Evolutionary conservation across 352 stramenopile genomes (phyloP).

Genomic region (Pythium dissotocum): DNA sequence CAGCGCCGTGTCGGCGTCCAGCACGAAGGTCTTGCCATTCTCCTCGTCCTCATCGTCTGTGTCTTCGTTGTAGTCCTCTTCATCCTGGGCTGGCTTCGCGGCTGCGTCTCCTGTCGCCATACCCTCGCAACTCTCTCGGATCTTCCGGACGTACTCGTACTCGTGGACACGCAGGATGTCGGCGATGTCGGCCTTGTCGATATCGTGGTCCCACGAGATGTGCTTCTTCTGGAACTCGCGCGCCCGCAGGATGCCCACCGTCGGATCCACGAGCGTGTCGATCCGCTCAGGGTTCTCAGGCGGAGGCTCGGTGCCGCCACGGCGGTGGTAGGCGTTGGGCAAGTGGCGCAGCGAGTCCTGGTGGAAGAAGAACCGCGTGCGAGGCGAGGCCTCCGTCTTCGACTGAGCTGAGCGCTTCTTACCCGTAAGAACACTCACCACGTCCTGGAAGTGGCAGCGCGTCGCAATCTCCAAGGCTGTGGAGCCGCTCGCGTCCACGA

Average conservation of each 20-base stretch:
- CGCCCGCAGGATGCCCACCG: conserved; percentile 70
- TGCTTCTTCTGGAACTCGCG: conserved; percentile 62
- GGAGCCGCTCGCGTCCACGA: conserved; percentile 46
- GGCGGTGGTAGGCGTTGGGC: conserved; percentile 62
- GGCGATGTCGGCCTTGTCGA: conserved; percentile 71
- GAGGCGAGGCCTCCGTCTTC: conserved; percentile 3
- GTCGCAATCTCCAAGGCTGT: conserved; percentile 54
- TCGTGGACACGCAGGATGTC: conserved; percentile 92
- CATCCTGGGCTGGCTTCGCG: background rate
- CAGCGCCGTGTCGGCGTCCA: conserved; percentile 84
- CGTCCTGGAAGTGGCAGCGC: conserved; percentile 37
- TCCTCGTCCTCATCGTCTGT: conserved; percentile 38
- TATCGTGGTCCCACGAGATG: conserved; percentile 67
- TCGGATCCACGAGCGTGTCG: conserved; percentile 76
- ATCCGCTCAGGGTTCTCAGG: conserved; percentile 91
- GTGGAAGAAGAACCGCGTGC: conserved; percentile 77
- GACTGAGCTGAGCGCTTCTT: conserved; percentile 17
- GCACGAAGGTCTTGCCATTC: conserved; percentile 38
- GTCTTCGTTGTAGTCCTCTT: conserved; percentile 23
- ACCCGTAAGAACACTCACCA: conserved; percentile 33
- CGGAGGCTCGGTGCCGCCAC: conserved; percentile 70
- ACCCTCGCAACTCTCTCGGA: conserved; percentile 47
- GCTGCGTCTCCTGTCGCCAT: conserved; percentile 29
- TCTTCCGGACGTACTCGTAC: conserved; percentile 82
- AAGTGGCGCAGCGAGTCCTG: conserved; percentile 77